Base-by-base conservation (phyloP, 306 rosid genomes). In the Citrullus colocynthis region DNA sequence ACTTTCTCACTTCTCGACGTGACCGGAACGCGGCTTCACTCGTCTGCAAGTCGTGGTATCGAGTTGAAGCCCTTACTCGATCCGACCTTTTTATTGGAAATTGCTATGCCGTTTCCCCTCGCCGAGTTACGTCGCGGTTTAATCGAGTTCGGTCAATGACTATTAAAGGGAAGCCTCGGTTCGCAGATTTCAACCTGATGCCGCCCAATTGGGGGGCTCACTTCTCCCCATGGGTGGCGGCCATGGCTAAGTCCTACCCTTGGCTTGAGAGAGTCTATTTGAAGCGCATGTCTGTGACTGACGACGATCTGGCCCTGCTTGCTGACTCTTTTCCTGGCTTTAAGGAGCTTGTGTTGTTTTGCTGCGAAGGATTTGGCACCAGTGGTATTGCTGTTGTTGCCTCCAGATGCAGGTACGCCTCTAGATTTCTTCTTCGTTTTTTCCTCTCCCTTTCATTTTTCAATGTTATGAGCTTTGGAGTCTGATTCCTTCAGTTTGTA, bases 11-110 rank as follows among this genome's bases (percentile, higher is more conserved):
- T 58, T 85, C 89, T 9, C 88, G 97, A 41, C 85, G 87, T 7
- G 98, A 93, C 90, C 95, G 98, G 32, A 93, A 86, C 93, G 91
- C 96, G 34, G 98, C 97, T 87, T 91, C 98, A 85, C 89, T 93
- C 87, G 97, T 93, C 49, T 91, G 97, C 86, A 91, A 90, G 85
- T 91, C 92, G 6, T 93, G 98, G 98, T 93, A 80, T 80, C 93
- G 93, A 4, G 97, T 82, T 54, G 97, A 93, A 83, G 94, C 98
- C 4, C 89, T 88, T 72, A 90, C 98, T 78, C 90, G 96, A 89
- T 89, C 96, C 80, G 93, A 89, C 51, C 94, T 93, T 83, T 90
- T 89, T 81, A 93, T 93, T 52, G 95, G 93, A 0, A 91, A 90
- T 89, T 93, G 98, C 62, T 93, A 93, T 41, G 88, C 96, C 1